Percentiles rank a stretch among this genome's conserved stretches.
These are phyloP conservation scores for Gossypium ekmanianum DNA, from an alignment of 345 rosid genomes.

Conservation along the genomic window DNA sequence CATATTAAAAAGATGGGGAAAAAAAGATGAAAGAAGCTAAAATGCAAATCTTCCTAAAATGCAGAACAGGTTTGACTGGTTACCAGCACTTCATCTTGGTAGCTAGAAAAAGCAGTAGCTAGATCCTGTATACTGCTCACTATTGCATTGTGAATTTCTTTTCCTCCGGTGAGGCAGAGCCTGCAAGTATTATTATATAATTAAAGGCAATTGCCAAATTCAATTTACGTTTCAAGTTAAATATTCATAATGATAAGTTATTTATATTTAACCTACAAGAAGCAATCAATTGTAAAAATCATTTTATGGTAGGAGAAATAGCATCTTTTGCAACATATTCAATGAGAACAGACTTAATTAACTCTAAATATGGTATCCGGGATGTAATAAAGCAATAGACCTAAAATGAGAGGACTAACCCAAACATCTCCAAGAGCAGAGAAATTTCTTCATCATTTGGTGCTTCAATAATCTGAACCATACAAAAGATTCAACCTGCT, in stretches of 20 bases:
- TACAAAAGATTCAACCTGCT: constrained; percentile 21
- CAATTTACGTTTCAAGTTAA: constrained; percentile 13
- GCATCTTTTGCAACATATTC: neutral
- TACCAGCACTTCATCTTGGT: constrained; percentile 97
- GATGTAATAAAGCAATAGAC: constrained; percentile 9
- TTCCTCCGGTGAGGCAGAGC: constrained; percentile 85
- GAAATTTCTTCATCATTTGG: constrained; percentile 90
- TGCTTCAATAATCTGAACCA: constrained; percentile 88
- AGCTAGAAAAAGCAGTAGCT: constrained; percentile 67
- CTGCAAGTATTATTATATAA: constrained; percentile 33
- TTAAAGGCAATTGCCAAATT: neutral
- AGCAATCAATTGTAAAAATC: neutral
- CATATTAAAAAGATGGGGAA: constrained; percentile 9
- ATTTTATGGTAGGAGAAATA: neutral
- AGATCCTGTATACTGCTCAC: constrained; percentile 94
- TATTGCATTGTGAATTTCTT: constrained; percentile 91
- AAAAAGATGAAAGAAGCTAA: constrained; percentile 14
- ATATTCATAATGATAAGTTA: neutral
- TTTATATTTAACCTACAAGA: constrained; percentile 8
- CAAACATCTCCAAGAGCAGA: constrained; percentile 74
- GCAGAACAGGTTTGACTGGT: neutral
- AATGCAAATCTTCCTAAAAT: constrained; percentile 18
- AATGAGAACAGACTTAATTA: neutral
- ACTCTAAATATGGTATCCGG: neutral
- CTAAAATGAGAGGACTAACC: constrained; percentile 45